Conservation (phyloP, 139 green algal species). For the Chlamydomonas sp. region DNA sequence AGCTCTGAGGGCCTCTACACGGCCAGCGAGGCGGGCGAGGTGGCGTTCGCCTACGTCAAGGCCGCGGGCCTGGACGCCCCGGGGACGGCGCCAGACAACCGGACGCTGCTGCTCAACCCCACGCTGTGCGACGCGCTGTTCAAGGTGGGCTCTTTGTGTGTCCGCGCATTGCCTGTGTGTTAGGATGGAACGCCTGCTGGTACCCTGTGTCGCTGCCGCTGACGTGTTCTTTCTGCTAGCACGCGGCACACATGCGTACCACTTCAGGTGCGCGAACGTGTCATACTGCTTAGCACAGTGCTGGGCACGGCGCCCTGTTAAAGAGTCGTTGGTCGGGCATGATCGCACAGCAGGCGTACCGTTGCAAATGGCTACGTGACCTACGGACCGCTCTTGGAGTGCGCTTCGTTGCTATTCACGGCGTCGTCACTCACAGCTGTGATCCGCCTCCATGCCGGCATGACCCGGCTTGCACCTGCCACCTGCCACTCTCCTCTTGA, state of each 20-base stretch:
- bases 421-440: too few relatives aligned
- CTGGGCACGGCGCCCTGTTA: too few relatives aligned
- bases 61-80: constrained; percentile 43
- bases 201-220: constrained; percentile 13
- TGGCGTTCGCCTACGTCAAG: constrained; percentile 55
- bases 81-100: constrained; percentile 27
- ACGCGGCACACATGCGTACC: background rate
- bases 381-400: too few relatives aligned
- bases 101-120: constrained; percentile 58
- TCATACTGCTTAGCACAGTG: too few relatives aligned
- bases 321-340: too few relatives aligned
- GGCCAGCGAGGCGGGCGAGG: constrained; percentile 36
- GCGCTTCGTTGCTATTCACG: too few relatives aligned
- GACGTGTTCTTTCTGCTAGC: background rate
- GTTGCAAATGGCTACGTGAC: too few relatives aligned
- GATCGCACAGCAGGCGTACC: too few relatives aligned
- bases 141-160: constrained; percentile 40
- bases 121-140: constrained; percentile 69
- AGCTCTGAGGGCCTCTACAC: constrained; percentile 37
- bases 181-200: too few relatives aligned
- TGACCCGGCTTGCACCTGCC: too few relatives aligned
- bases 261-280: too few relatives aligned
- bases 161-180: background rate
- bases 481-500: background rate
- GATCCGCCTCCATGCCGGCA: too few relatives aligned